These are phyloP conservation scores for Thymus mandschuricus DNA, from an alignment of 257 asterid genomes.

Conservation along the genomic window DNA sequence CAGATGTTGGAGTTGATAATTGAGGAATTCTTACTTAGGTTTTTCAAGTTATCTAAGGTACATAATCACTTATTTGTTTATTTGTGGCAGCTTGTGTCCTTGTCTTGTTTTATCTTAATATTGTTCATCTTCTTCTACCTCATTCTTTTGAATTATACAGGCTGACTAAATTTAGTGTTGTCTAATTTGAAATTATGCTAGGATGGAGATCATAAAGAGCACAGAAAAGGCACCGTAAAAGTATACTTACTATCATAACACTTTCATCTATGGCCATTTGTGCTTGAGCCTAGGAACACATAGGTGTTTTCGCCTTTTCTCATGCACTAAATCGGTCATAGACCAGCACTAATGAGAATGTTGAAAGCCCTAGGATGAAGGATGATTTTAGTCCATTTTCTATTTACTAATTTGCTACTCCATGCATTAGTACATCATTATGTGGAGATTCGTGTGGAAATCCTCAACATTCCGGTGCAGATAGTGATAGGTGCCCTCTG, in stretches of 20 bases:
- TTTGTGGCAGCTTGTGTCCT: neutral
- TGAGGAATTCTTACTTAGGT: constrained; percentile 58
- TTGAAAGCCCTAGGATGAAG: neutral
- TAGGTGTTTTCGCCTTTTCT: constrained; percentile 2
- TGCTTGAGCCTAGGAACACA: constrained; percentile 17
- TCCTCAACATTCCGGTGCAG: constrained; percentile 1
- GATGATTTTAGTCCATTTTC: neutral
- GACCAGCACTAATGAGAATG: neutral
- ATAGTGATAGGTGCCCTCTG: constrained; percentile 5
- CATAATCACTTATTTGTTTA: constrained; percentile 36
- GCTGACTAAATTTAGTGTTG: neutral
- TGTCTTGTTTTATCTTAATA: constrained; percentile 31
- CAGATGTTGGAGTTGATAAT: constrained; percentile 67
- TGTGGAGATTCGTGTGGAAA: neutral
- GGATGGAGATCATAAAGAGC: constrained; percentile 17
- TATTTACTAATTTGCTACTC: neutral
- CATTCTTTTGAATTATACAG: constrained; percentile 18
- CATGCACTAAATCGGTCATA: neutral
- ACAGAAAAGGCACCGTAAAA: too few relatives aligned
- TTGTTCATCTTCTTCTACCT: constrained; percentile 23
- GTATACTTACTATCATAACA: neutral
- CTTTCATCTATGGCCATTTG: neutral
- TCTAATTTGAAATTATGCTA: constrained; percentile 19
- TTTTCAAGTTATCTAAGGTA: constrained; percentile 70
- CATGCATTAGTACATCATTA: neutral